Percentiles rank a stretch among this genome's conserved stretches.
These are phyloP conservation scores for Aspergillus viridinutans DNA, from an alignment of 2,329 filamentous ascomycete genomes.

Conservation along the genomic window DNA sequence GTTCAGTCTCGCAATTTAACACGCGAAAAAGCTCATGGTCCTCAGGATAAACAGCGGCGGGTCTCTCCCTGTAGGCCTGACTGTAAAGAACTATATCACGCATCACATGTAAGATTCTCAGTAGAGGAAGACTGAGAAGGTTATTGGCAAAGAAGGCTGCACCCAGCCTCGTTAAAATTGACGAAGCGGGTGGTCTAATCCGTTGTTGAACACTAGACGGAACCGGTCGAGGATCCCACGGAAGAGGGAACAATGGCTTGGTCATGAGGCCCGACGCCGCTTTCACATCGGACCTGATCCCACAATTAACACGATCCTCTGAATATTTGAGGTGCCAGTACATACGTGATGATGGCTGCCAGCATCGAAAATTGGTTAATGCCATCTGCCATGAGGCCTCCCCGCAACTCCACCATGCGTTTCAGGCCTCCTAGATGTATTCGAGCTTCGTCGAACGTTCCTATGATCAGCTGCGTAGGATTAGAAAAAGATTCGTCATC, in stretches of 20 bases:
- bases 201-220: slow-evolving; percentile 22
- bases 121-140: slow-evolving; percentile 25
- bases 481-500: slow-evolving; percentile 6
- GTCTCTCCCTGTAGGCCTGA: slow-evolving; percentile 20
- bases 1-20: slow-evolving; percentile 33
- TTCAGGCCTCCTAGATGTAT: slow-evolving; percentile 38
- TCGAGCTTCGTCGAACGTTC: slow-evolving; percentile 35
- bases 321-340: background rate
- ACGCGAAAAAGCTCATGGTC: slow-evolving; percentile 32
- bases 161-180: slow-evolving; percentile 22
- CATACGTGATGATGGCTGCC: slow-evolving; percentile 28
- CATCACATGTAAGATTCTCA: slow-evolving; percentile 22
- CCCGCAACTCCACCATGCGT: slow-evolving; percentile 36
- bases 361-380: slow-evolving; percentile 22
- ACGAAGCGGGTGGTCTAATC: slow-evolving; percentile 24
- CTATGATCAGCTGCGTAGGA: slow-evolving; percentile 30
- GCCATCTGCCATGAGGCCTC: slow-evolving; percentile 25
- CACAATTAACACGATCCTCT: slow-evolving; percentile 1
- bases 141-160: slow-evolving; percentile 25
- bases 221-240: slow-evolving; percentile 30
- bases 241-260: slow-evolving; percentile 32
- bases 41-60: slow-evolving; percentile 15
- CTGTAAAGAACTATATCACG: slow-evolving; percentile 33
- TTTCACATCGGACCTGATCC: slow-evolving; percentile 31
- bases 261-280: slow-evolving; percentile 31